These are phyloP conservation scores for Cercospora zeina DNA, from an alignment of 2,329 filamentous ascomycete genomes.

Conservation along the genomic window DNA sequence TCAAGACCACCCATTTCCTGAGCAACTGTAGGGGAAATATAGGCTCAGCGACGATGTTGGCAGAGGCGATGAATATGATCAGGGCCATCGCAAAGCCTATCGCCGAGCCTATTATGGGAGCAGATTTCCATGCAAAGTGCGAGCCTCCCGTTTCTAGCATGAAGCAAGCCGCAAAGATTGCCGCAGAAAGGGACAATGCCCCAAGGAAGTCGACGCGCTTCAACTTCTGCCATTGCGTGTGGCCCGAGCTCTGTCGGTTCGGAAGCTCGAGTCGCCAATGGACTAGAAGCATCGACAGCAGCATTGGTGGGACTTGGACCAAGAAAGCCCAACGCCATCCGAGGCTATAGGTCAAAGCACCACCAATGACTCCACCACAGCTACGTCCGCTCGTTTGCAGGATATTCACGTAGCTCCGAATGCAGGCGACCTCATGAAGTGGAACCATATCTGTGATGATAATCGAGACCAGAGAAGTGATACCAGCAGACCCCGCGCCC, in stretches of 20 bases:
- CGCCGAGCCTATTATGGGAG: conserved; percentile 35
- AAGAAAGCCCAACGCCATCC: conserved; percentile 68
- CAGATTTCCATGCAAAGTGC: conserved; percentile 44
- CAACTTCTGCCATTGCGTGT: conserved; percentile 42
- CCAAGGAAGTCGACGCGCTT: conserved; percentile 62
- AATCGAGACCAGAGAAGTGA: conserved; percentile 49
- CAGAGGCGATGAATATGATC: conserved; percentile 30
- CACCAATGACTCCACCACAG: conserved; percentile 59
- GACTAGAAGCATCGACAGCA: conserved; percentile 54
- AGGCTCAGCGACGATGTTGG: conserved; percentile 43
- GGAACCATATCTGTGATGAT: conserved; percentile 55
- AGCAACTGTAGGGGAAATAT: conserved; percentile 61
- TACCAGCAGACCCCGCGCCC: conserved; percentile 50
- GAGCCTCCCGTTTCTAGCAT: conserved; percentile 54
- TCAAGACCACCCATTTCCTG: conserved; percentile 53
- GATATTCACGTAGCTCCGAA: conserved; percentile 56
- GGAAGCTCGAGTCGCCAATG: conserved; percentile 35
- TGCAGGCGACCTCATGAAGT: conserved; percentile 50
- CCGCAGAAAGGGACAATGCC: conserved; percentile 48
- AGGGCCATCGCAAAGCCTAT: conserved; percentile 18
- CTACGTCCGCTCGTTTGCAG: conserved; percentile 53
- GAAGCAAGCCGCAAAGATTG: conserved; percentile 50
- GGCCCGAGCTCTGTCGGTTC: conserved; percentile 8
- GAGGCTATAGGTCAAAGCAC: conserved; percentile 61
- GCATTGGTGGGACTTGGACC: conserved; percentile 58